Evolutionary conservation across 768 basidiomycete genomes (phyloP), one percentile per base, ranked within the genome.

Genomic region (Pisolithus tinctorius): DNA sequence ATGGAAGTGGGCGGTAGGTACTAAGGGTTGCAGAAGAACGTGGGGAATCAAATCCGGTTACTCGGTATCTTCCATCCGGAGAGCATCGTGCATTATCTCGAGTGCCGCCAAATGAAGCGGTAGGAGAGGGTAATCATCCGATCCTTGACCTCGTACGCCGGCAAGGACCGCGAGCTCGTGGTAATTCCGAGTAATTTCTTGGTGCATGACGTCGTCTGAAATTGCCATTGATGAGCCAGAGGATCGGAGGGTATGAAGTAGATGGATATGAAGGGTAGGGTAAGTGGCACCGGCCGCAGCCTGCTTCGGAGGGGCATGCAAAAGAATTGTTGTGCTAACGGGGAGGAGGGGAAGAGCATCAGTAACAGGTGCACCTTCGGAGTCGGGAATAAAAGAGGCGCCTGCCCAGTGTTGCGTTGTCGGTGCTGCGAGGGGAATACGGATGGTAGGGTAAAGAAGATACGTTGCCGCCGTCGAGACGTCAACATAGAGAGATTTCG

Each of bases 41-140:
- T 36, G 14, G 13, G 31, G 16, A 23, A 36, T 1, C 13, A 9
- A 20, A 11, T 31, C 14, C 17, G 4, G n/a, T 59, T 52, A 69
- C 27, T 63, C 60, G 8, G 46, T 47, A 13, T 58, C 54, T 47
- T 66, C 66, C 39, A 67, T 67, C 38, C 57, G 58, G n/a, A 75
- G 61, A 4, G 71, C 70, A 29, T 63, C 60, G 16, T 67, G 65
- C 80, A 88, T 86, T 17, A 74, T 73, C 51, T 87, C 81, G 25
- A 88, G 73, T 14, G 86, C 86, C 29, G 81, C 83, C 34, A 91
- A 72, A 60, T 92, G 88, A 61, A 85, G 80, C 11, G 88, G 89
- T 47, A 92, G 64, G 37, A 72, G 69, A 9, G 79, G 73, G 58
- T 79, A 74, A 48, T 69, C 73, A 27, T 68, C 72, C 44, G 80